Evolutionary conservation across 2,329 filamentous ascomycete genomes (phyloP).

Genomic region (Penicillium capsulatum): DNA sequence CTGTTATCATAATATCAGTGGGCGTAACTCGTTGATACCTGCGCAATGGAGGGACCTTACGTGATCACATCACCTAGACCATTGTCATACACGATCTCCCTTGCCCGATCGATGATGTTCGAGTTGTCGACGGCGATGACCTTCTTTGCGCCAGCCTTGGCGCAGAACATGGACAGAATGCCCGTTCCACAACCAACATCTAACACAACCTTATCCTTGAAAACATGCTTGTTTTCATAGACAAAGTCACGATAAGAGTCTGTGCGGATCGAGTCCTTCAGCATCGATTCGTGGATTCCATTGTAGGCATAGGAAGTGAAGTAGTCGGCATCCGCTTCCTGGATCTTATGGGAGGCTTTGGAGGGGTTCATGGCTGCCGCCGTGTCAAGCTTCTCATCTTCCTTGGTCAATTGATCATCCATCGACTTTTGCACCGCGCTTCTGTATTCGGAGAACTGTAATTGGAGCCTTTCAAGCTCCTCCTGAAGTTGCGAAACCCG

Average conservation of each 20-base stretch:
- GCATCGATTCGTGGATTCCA: constrained; percentile 92
- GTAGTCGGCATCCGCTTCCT: constrained; percentile 57
- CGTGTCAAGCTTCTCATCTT: constrained; percentile 42
- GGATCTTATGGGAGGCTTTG: constrained; percentile 29
- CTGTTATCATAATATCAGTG: constrained; percentile 25
- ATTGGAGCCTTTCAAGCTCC: constrained; percentile 56
- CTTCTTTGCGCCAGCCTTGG: constrained; percentile 76
- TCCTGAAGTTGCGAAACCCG: constrained; percentile 58
- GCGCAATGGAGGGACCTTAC: constrained; percentile 27
- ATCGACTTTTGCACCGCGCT: constrained; percentile 63
- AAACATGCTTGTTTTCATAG: constrained; percentile 83
- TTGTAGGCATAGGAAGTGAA: constrained; percentile 64
- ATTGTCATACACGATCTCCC: constrained; percentile 79
- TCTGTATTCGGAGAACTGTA: constrained; percentile 63
- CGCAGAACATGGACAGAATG: constrained; percentile 92
- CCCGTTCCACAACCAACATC: constrained; percentile 86
- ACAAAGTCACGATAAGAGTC: constrained; percentile 94
- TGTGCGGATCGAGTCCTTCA: constrained; percentile 83
- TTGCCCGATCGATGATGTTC: constrained; percentile 80
- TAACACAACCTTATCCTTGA: constrained; percentile 78
- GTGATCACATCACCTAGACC: constrained; percentile 69
- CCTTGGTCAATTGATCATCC: constrained; percentile 60
- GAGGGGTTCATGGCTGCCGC: constrained; percentile 18
- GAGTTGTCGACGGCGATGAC: constrained; percentile 93
- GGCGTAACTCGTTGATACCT: background rate